These are phyloP conservation scores for Amanita polypyramis DNA, from an alignment of 768 basidiomycete species.

Conservation along the genomic window DNA sequence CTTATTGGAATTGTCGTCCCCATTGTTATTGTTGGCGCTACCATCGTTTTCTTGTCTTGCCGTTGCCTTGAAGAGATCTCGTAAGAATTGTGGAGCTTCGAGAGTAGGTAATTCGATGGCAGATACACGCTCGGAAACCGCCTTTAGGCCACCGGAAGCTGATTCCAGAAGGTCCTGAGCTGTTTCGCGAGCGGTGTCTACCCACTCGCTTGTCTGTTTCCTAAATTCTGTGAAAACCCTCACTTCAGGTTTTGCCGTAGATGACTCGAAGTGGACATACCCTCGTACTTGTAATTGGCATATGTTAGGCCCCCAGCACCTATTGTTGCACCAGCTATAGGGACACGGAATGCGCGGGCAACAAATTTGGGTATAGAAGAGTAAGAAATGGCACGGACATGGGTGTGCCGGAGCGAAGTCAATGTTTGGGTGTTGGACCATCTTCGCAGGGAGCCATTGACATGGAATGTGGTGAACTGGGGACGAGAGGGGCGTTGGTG, in stretches of 20 bases:
- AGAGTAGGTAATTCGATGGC: slow-evolving; percentile 45
- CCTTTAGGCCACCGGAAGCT: slow-evolving; percentile 59
- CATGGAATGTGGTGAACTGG: slow-evolving; percentile 41
- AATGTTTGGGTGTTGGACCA: slow-evolving; percentile 25
- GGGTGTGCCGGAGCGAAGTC: slow-evolving; percentile 48
- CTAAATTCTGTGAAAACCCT: slow-evolving; percentile 47
- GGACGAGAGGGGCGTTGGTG: slow-evolving; percentile 42
- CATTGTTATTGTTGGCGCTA: slow-evolving; percentile 21
- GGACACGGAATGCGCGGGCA: slow-evolving; percentile 78
- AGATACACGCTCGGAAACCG: slow-evolving; percentile 48
- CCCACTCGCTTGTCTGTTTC: slow-evolving; percentile 58
- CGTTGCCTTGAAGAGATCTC: slow-evolving; percentile 37
- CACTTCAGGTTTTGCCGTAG: neutral
- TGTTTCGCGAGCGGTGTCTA: slow-evolving; percentile 53
- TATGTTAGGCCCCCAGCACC: slow-evolving; percentile 90
- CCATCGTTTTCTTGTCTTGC: slow-evolving; percentile 20
- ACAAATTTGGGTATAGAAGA: slow-evolving; percentile 84
- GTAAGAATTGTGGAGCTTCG: slow-evolving; percentile 59
- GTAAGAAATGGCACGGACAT: slow-evolving; percentile 74
- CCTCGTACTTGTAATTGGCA: slow-evolving; percentile 95
- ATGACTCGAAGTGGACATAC: slow-evolving; percentile 29
- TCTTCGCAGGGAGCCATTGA: slow-evolving; percentile 41
- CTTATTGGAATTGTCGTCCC: slow-evolving; percentile 25
- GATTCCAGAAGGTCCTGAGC: slow-evolving; percentile 63
- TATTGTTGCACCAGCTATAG: slow-evolving; percentile 79